Conservation (phyloP, 768 basidiomycete genomes). For the Suillus americanus region DNA sequence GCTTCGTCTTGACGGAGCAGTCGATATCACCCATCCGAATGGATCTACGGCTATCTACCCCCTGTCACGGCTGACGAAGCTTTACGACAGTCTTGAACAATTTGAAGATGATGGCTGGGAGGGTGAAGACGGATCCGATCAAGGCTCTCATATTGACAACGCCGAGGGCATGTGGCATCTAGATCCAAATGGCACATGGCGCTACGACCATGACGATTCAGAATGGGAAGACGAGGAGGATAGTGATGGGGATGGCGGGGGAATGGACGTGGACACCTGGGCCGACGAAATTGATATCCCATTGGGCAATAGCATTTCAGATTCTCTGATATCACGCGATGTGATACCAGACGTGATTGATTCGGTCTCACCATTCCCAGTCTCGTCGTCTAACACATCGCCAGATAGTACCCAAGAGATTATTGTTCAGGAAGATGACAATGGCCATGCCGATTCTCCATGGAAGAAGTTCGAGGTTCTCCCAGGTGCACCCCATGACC, state of each 20-base stretch:
- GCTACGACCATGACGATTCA: constrained; percentile 35
- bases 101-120: constrained; percentile 70
- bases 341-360: constrained; percentile 21
- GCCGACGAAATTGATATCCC: constrained; percentile 23
- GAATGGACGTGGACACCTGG: constrained; percentile 38
- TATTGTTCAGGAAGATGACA: constrained; percentile 22
- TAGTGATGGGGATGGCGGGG: constrained; percentile 31
- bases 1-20: constrained; percentile 74
- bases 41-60: constrained; percentile 49
- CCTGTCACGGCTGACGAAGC: constrained; percentile 65
- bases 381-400: constrained; percentile 29
- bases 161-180: constrained; percentile 43
- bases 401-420: constrained; percentile 34
- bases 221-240: constrained; percentile 20
- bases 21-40: constrained; percentile 72
- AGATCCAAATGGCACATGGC: constrained; percentile 38
- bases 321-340: constrained; percentile 15
- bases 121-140: constrained; percentile 38
- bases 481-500: constrained; percentile 74
- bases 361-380: constrained; percentile 23
- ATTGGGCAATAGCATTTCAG: constrained; percentile 19
- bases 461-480: constrained; percentile 88
- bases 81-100: constrained; percentile 83
- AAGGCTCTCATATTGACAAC: constrained; percentile 40
- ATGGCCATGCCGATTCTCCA: constrained; percentile 38